These are phyloP conservation scores for Mortierella sp. DNA, from an alignment of 371 early-diverging fungal species.

Conservation along the genomic window DNA sequence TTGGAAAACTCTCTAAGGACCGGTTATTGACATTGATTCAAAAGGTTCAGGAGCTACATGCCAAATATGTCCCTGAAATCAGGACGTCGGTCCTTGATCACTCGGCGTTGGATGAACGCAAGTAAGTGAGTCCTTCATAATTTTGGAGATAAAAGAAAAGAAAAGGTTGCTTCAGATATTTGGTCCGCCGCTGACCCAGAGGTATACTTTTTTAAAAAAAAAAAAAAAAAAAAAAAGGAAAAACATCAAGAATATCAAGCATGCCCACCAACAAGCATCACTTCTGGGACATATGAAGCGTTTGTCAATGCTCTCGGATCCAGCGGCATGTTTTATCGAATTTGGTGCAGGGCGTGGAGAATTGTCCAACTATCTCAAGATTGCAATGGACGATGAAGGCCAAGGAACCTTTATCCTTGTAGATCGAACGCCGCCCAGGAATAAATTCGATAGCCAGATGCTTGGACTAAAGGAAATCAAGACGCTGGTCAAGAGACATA, in stretches of 20 bases:
- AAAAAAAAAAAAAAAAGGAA: slow-evolving; percentile 43
- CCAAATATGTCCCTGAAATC: slow-evolving; percentile 57
- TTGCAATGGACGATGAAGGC: slow-evolving; percentile 69
- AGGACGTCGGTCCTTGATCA: slow-evolving; percentile 58
- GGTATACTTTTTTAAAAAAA: too few relatives aligned
- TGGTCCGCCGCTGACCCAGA: too few relatives aligned
- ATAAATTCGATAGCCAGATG: slow-evolving; percentile 61
- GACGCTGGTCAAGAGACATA: slow-evolving; percentile 69
- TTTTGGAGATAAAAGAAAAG: slow-evolving; percentile 14
- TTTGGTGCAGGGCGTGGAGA: slow-evolving; percentile 88
- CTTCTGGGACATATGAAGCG: slow-evolving; percentile 81
- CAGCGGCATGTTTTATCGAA: slow-evolving; percentile 74
- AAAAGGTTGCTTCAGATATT: background rate
- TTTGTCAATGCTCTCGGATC: slow-evolving; percentile 65
- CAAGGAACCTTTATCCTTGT: slow-evolving; percentile 72
- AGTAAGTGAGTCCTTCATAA: slow-evolving; percentile 41
- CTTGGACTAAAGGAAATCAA: slow-evolving; percentile 35
- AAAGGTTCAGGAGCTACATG: slow-evolving; percentile 58
- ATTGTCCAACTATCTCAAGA: slow-evolving; percentile 66
- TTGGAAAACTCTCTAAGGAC: slow-evolving; percentile 52
- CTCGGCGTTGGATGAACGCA: slow-evolving; percentile 58
- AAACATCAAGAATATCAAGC: slow-evolving; percentile 63
- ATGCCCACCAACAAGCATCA: slow-evolving; percentile 82
- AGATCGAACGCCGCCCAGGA: slow-evolving; percentile 82
- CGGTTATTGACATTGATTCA: slow-evolving; percentile 60